phyloP scores from a whole-genome alignment of 164 flowering plant genomes.

The Nelumbo lutea region DNA sequence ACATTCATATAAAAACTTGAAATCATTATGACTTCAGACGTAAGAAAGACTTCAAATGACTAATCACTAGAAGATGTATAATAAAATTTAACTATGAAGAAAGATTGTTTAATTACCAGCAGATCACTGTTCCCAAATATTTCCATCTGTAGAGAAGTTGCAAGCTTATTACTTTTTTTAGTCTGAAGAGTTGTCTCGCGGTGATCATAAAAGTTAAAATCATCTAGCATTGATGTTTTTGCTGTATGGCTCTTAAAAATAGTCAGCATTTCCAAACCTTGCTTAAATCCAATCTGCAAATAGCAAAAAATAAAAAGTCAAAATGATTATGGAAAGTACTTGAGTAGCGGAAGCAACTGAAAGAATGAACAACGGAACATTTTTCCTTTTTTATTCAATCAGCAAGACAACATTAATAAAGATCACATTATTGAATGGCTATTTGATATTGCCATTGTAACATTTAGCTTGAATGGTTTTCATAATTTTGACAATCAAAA shows the following conservation, averaged over 20 bases:
- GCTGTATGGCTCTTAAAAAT: conserved; percentile 54
- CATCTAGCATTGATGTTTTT: conserved; percentile 59
- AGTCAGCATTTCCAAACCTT: conserved; percentile 59
- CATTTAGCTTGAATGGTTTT: too few relatives aligned
- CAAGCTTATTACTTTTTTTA: conserved; percentile 30
- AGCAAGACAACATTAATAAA: too few relatives aligned
- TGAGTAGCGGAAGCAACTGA: too few relatives aligned
- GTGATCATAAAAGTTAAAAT: conserved; percentile 65
- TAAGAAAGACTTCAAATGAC: background rate
- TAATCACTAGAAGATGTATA: too few relatives aligned
- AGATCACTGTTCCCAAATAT: conserved; percentile 9
- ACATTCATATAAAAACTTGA: too few relatives aligned
- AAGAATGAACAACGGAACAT: too few relatives aligned
- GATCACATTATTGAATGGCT: too few relatives aligned
- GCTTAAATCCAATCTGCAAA: conserved; percentile 54
- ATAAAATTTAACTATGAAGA: background rate
- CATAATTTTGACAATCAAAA: too few relatives aligned
- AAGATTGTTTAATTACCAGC: conserved; percentile 20
- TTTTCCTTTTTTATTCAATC: too few relatives aligned
- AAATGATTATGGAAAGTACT: background rate
- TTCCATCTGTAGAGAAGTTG: conserved; percentile 19
- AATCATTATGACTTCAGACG: too few relatives aligned
- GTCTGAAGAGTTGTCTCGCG: conserved; percentile 39
- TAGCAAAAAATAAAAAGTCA: background rate
- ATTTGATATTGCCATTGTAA: too few relatives aligned